Evolutionary conservation across 305 asterid genomes (phyloP), one percentile per base, ranked within the genome.

Genomic region (Fraxinus platypoda): DNA sequence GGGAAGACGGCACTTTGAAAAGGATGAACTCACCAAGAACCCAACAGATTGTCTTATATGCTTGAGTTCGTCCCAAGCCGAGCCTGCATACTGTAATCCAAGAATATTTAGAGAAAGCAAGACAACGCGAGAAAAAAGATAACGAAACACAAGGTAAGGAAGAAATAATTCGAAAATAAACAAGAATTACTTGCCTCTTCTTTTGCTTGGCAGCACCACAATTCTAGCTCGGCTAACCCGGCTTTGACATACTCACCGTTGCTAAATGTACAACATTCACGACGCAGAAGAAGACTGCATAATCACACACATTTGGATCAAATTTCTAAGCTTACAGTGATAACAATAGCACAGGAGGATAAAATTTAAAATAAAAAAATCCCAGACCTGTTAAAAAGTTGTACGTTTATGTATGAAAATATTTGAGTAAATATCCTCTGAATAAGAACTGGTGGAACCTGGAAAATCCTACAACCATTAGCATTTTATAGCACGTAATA

Each of bases 21-120:
- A 85, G 41, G 78, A 83, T 57, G 26, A 86, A 85, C 93, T 84
- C 85, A 94, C 99, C 98, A 96, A 82, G 94, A 96, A 96, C 71
- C 99, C 99, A 88, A 96, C 99, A 62, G 98, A 91, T 90, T 96
- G 99, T 91, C 98, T 88, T 84, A 96, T 96, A 88, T 96, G 98
- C 85, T 91, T 96, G 87, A 96, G 98, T 88, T 96, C 99, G 88
- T 96, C 99, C 98, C 98, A 96, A 79, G 98, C 90, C n/a, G 93
- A 84, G 77, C 99, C 99, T 37, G 98, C 98, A 86, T 96, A 96
- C 99, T 96, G 94, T 76, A 78, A 87, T 30, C 82, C 68, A 41
- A 82, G 75, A 82, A 84, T 2, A 83, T 82, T 72, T 68, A 11
- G 5, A 28, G 38, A 68, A 68, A 68, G 38, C 19, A 81, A 80